Base-by-base conservation (phyloP, 345 rosid species). In the Abelmoschus esculentus region DNA sequence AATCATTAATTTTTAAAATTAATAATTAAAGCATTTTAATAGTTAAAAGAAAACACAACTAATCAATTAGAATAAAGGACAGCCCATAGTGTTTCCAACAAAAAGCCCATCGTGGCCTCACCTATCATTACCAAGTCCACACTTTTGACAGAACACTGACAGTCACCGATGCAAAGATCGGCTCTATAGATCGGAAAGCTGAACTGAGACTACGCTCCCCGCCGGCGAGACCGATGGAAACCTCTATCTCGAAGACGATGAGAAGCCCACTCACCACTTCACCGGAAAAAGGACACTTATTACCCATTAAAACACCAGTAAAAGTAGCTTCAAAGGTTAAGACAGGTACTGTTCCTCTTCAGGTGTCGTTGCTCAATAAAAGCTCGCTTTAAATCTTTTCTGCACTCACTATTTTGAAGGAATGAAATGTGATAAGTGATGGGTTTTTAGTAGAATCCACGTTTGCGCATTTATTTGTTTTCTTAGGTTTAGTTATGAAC, bases 141-240 rank as follows among this genome's bases (percentile, higher is more conserved):
- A 42, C 46, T 42, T 42, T 42, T 42, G 46, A 42, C 46, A 8
- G 12, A 42, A 42, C 12, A 42, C 13, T 42, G 2, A 40, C 42
- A 38, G 1, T 38, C 11, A 9, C 46, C 46, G 46, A 42, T 42
- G 0, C 46, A 42, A 42, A 42, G 13, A 9, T 42, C 10, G 46
- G 46, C 46, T 40, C 46, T 18, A 2, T 54, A 17, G 58, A 54
- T 54, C 29, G 58, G 9, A 42, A 54, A 54, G 58, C 58, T 19
- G 58, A 19, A 54, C 29, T 54, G 58, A 54, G 12, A 18, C 29
- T 7, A 54, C 4, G 29, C 52, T 46, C 18, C 22, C 38, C 69
- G 40, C 22, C 68, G 68, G 38, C 1, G 8, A 47, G 60, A 61
- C 13, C 13, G 61, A 80, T 76, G 80, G 72, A 74, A 11, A 2